Percentiles rank a stretch among this genome's conserved stretches.
These are phyloP conservation scores for Candida palmyrensis DNA, from an alignment of 805 yeast genomes.

Conservation along the genomic window DNA sequence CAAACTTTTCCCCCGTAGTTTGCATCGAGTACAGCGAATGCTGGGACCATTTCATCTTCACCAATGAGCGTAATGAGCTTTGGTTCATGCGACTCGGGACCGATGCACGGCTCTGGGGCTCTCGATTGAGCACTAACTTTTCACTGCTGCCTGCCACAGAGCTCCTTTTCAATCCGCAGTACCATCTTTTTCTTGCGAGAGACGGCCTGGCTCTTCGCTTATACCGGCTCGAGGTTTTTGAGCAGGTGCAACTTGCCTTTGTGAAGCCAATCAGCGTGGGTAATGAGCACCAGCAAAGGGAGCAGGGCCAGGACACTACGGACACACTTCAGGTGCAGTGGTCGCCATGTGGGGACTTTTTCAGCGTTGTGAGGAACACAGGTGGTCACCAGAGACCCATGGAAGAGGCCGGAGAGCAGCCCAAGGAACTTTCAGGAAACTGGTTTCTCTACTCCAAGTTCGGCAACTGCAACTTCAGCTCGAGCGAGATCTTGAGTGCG, in stretches of 20 bases:
- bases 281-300: not conserved
- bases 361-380: conserved; percentile 13
- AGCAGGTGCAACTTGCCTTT: not conserved
- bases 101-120: conserved; percentile 9
- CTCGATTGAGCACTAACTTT: conserved; percentile 6
- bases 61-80: conserved; percentile 19
- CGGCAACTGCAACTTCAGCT: conserved; percentile 26
- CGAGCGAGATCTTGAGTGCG: conserved; percentile 18
- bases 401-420: too few relatives aligned
- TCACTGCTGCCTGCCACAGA: too few relatives aligned
- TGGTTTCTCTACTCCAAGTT: conserved; percentile 33
- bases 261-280: not conserved
- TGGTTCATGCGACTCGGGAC: conserved; percentile 16
- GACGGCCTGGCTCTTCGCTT: not conserved
- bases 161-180: conserved; percentile 3
- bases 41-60: conserved; percentile 23
- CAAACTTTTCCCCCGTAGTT: too few relatives aligned
- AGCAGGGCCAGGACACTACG: not conserved
- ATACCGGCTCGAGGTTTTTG: conserved; percentile 1
- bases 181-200: not conserved
- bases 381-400: too few relatives aligned
- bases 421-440: too few relatives aligned
- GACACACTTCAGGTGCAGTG: conserved; percentile 13
- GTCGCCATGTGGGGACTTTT: conserved; percentile 35
- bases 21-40: too few relatives aligned